These are phyloP conservation scores for Cladosporium sp. DNA, from an alignment of 2,329 filamentous ascomycete genomes.

Conservation along the genomic window DNA sequence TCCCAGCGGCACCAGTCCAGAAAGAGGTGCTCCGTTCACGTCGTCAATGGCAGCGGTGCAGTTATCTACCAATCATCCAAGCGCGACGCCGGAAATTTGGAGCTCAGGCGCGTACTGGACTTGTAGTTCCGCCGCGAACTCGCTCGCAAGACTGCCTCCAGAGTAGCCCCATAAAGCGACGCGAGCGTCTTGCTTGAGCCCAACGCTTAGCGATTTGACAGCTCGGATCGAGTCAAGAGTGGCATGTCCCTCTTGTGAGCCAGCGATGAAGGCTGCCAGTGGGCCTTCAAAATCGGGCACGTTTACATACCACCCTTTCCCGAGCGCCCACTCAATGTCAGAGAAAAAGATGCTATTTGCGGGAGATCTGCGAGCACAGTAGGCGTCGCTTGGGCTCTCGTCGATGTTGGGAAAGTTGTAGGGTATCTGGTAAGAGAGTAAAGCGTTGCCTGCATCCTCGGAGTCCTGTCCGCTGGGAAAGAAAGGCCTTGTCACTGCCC, in stretches of 20 bases:
- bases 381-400: slow-evolving; percentile 34
- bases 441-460: slow-evolving; percentile 6
- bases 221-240: slow-evolving; percentile 41
- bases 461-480: slow-evolving; percentile 12
- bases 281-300: slow-evolving; percentile 43
- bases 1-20: slow-evolving; percentile 30
- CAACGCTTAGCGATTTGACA: slow-evolving; percentile 22
- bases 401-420: slow-evolving; percentile 36
- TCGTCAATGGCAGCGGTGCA: slow-evolving; percentile 32
- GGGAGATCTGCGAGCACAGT: slow-evolving; percentile 21
- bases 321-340: slow-evolving; percentile 33
- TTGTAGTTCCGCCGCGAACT: slow-evolving; percentile 49
- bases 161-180: slow-evolving; percentile 50
- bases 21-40: slow-evolving; percentile 26
- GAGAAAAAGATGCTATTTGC: neutral
- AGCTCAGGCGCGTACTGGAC: slow-evolving; percentile 49
- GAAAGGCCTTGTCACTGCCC: slow-evolving; percentile 27
- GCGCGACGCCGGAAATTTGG: slow-evolving; percentile 42
- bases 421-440: slow-evolving; percentile 26
- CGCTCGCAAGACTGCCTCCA: slow-evolving; percentile 47
- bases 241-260: slow-evolving; percentile 38
- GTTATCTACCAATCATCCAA: slow-evolving; percentile 45
- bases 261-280: slow-evolving; percentile 37
- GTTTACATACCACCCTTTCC: slow-evolving; percentile 43
- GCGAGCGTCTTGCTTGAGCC: slow-evolving; percentile 21